Evolutionary conservation across 2,329 filamentous ascomycete species (phyloP), one percentile per base, ranked within the genome.

Genomic region (Dryadomyces quercivorus): DNA sequence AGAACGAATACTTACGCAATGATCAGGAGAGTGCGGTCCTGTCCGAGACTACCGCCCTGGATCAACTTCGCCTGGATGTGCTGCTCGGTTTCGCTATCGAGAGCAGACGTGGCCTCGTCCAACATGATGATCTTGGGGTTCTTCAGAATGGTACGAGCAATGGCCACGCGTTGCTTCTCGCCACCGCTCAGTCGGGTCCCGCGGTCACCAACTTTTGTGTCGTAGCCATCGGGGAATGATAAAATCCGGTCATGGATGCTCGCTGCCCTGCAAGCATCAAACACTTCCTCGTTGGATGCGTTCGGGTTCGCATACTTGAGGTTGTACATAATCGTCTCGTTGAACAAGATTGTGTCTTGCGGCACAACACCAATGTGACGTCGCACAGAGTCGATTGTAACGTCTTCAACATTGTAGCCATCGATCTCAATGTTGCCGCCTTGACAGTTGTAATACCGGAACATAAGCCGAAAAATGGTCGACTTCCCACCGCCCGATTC

Each of bases 401-500:
- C 73, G 60, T 90, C 83, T 66, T 87, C 82, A 50, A 96, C 87
- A 65, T 96, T 82, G 57, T 84, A 80, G 8, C 86, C 89, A 65
- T 97, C 93, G 54, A 98, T 75, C 64, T 85, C 80, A 55, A 97
- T 95, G 63, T 76, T 82, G 40, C 93, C 93, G 52, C 82, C 78
- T 52, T 84, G 76, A 54, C 85, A 81, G 65, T 96, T 94, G 74
- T 97, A 98, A 70, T 96, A 98, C 18, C 93, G 86, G 75, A 95
- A 97, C 66, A 98, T 83, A 50, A 97, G 79, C 51, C 93, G 86
- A 74, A 98, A 96, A 26, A 98, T 80, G 0, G 93, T 98, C 2
- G 92, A 97, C 69, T 98, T 98, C 60, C 93, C 93, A 56, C 93
- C 93, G 48, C 93, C 93, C 36, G 92, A 97, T 68, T 97, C 92